Conservation (phyloP, 116 monocot genomes). For the Phalaenopsis hybrid region DNA sequence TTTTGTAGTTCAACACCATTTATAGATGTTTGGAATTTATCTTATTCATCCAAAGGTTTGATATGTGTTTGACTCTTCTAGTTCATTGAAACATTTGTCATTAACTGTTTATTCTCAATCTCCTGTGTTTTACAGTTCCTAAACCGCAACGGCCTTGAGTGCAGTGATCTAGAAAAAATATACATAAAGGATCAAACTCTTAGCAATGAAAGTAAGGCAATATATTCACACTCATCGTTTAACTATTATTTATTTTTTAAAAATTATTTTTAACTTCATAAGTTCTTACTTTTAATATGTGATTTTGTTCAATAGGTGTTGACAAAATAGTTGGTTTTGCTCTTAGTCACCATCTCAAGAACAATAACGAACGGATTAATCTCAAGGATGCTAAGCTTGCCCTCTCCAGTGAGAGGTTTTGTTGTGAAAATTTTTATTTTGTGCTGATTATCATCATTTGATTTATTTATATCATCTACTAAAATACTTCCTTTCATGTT, state of each 20-base stretch:
- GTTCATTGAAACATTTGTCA: not conserved
- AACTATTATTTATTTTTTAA: not conserved
- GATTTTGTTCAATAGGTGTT: slow-evolving; percentile 45
- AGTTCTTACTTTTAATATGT: not conserved
- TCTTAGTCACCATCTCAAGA: slow-evolving; percentile 72
- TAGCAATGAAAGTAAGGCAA: slow-evolving; percentile 74
- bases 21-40: slow-evolving; percentile 4
- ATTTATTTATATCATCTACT: slow-evolving; percentile 6
- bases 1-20: not conserved
- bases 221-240: not conserved
- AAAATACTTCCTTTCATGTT: not conserved
- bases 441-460: not conserved
- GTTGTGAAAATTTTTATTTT: not conserved
- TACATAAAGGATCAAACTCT: slow-evolving; percentile 75
- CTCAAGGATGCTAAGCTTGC: slow-evolving; percentile 64
- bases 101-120: slow-evolving; percentile 3
- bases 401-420: slow-evolving; percentile 45
- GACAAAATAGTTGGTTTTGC: slow-evolving; percentile 98
- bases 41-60: not conserved
- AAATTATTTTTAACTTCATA: not conserved
- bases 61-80: not conserved
- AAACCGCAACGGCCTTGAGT: slow-evolving; percentile 60
- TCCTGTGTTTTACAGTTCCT: slow-evolving; percentile 47
- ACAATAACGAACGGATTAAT: slow-evolving; percentile 26
- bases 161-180: slow-evolving; percentile 63